A percentile compares a stretch with the other conserved stretches of the same genome.
These are phyloP conservation scores for Ophiosphaerella korrae DNA, from an alignment of 2,329 filamentous ascomycete genomes.

Conservation along the genomic window DNA sequence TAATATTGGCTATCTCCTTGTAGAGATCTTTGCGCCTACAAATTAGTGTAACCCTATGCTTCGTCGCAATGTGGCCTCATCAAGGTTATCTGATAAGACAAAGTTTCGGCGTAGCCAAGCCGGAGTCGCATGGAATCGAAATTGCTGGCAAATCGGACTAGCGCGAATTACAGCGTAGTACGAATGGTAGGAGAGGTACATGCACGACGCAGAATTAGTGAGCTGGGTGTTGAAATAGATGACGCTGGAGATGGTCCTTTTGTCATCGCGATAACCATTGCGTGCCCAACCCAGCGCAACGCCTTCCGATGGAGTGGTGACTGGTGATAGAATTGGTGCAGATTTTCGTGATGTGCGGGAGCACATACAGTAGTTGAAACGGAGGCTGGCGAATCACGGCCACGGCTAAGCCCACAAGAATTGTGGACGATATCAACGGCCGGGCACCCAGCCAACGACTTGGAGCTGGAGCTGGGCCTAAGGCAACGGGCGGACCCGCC, in stretches of 20 bases:
- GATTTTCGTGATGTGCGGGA: not conserved
- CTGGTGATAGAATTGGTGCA: not conserved
- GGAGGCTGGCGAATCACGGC: conserved; percentile 1
- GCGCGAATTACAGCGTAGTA: not conserved
- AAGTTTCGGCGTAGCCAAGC: conserved; percentile 9
- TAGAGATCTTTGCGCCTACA: not conserved
- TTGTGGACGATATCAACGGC: too few relatives aligned
- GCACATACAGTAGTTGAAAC: conserved; percentile 3
- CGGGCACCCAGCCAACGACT: too few relatives aligned
- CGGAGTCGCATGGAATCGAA: conserved; percentile 8
- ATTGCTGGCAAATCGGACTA: not conserved
- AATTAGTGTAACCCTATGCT: not conserved
- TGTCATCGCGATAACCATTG: not conserved
- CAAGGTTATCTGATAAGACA: conserved; percentile 15
- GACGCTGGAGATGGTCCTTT: not conserved
- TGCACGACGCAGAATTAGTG: not conserved
- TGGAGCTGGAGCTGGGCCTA: not conserved
- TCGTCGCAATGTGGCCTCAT: conserved; percentile 2
- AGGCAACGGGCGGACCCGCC: not conserved
- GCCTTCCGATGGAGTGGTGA: conserved; percentile 1
- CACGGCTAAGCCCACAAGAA: too few relatives aligned
- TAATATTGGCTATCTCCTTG: not conserved
- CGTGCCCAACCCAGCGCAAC: not conserved
- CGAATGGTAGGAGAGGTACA: not conserved
- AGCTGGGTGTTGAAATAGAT: not conserved